These are phyloP conservation scores for Acanthamoeba triangularis DNA, from an alignment of 208 protist species.

Conservation along the genomic window DNA sequence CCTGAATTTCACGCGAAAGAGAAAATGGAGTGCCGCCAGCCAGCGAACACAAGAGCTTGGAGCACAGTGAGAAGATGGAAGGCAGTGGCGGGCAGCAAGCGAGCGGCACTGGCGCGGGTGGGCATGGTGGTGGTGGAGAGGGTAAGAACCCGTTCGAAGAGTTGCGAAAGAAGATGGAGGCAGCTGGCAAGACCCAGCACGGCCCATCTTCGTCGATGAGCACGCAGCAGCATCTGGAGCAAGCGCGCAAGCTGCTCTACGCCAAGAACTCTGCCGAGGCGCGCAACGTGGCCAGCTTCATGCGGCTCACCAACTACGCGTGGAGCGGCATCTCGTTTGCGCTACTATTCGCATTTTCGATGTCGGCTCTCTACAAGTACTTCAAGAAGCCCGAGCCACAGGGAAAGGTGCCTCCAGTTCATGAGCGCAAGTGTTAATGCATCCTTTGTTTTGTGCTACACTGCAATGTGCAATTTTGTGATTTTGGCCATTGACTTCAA, in stretches of 20 bases:
- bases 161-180: conserved; percentile 16
- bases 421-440: no score
- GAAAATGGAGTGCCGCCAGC: no score
- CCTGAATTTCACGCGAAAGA: no score
- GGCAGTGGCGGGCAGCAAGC: neutral
- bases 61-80: neutral
- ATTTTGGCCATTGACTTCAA: no score
- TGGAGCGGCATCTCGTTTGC: conserved; percentile 76
- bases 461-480: no score
- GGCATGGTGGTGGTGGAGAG: neutral
- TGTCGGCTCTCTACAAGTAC: conserved; percentile 54
- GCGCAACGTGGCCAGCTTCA: conserved; percentile 69
- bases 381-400: conserved; percentile 49
- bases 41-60: no score
- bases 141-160: conserved; percentile 20
- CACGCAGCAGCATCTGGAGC: neutral
- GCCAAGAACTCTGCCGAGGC: conserved; percentile 50
- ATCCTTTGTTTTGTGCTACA: no score
- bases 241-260: conserved; percentile 33
- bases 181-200: neutral
- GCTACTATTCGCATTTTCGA: conserved; percentile 7
- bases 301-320: conserved; percentile 63
- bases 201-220: neutral
- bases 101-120: neutral
- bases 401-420: no score